Percentiles rank a stretch among this genome's conserved stretches.
phyloP scores from a whole-genome alignment of 1,139 yeast genomes.

The Pichia terricola region DNA sequence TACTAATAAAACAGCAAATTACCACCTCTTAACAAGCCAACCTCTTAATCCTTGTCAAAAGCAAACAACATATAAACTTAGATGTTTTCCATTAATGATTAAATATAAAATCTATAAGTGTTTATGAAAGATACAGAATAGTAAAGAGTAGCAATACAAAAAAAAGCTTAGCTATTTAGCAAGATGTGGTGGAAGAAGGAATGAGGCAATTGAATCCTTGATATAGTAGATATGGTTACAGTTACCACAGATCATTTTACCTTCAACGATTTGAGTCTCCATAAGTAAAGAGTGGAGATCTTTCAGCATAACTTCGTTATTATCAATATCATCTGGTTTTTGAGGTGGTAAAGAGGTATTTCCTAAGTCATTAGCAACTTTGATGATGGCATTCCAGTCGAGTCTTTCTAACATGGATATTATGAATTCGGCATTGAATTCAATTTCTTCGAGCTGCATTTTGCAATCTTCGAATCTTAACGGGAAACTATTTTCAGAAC shows the following conservation, averaged over 20 bases:
- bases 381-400: constrained; percentile 77
- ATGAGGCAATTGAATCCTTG: constrained; percentile 90
- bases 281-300: constrained; percentile 73
- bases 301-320: constrained; percentile 47
- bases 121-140: no score
- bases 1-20: no score
- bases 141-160: no score
- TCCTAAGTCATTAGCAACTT: constrained; percentile 71
- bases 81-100: no score
- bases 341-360: constrained; percentile 52
- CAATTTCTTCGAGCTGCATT: constrained; percentile 68
- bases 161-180: constrained; percentile 28
- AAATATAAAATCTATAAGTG: no score
- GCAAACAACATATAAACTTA: no score
- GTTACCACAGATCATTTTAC: constrained; percentile 78
- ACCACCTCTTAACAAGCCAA: no score
- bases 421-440: constrained; percentile 75
- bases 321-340: constrained; percentile 45
- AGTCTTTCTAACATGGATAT: constrained; percentile 69
- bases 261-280: constrained; percentile 81
- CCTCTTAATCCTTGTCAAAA: no score
- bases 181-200: constrained; percentile 88
- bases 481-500: constrained; percentile 73
- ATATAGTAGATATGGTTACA: constrained; percentile 85
- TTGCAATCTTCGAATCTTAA: constrained; percentile 63